Evolutionary conservation across 495 filamentous ascomycete genomes (phyloP), one percentile per base, ranked within the genome.

Genomic region (Choiromyces venosus): DNA sequence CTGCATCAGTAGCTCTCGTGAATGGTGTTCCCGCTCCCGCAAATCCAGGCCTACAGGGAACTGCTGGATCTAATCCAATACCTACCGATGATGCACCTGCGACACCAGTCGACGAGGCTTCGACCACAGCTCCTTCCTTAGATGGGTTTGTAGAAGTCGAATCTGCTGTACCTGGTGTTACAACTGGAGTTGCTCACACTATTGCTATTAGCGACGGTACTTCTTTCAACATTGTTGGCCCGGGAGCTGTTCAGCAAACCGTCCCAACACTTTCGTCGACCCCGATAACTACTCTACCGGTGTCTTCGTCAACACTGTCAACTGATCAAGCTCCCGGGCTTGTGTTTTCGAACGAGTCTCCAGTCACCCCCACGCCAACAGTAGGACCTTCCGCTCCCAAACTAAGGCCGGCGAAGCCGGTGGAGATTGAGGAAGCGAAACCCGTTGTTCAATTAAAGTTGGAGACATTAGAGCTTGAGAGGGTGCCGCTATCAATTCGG

Each of bases 401-500:
- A 29, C 75, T 68, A 67, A 56, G 66, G 9, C 66, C 69, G 16
- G 9, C 67, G 12, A 76, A 67, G 64, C 75, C 74, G 29, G 69
- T 72, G 9, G 66, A 52, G 4, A 71, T 72, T 12, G 70, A 71
- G 37, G 78, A 80, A 25, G 72, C 72, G 14, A 78, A 78, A 40
- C 68, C 78, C 33, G 37, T 40, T 29, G 70, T 69, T 19, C 89
- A 87, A 74, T 83, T 97, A 9, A 89, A 86, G 39, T 83, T 97
- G 36, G 89, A 94, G 68, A 88, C 87, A 8, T 85, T 97, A 21
- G 93, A 95, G 80, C 85, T 97, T 1, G 94, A 97, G 81, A 87
- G 92, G n/a, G 88, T 97, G 18, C 85, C 88, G 1, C 81, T 97
- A 7, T 92, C 90, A 14, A 83, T 93, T 33, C 84, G 88, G 21